Percentiles rank a stretch among this genome's conserved stretches.
These are phyloP conservation scores for Aspergillus eucalypticola DNA, from an alignment of 2,329 filamentous ascomycete genomes.

Conservation along the genomic window DNA sequence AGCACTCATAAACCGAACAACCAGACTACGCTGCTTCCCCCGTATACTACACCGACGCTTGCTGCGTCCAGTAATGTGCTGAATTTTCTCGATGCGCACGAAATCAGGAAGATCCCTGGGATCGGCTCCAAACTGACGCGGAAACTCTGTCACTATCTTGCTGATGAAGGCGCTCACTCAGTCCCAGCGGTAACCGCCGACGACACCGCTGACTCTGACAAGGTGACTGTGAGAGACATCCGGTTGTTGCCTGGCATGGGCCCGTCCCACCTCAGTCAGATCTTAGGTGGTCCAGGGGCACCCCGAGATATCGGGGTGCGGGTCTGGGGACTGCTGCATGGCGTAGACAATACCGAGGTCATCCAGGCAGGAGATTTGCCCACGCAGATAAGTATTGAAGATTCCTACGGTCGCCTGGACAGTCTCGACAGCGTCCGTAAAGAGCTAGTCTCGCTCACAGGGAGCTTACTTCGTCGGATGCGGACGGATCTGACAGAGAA, in stretches of 20 bases:
- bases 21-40: slow-evolving; percentile 79
- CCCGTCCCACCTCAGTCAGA: slow-evolving; percentile 63
- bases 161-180: neutral
- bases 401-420: slow-evolving; percentile 77
- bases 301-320: slow-evolving; percentile 70
- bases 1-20: slow-evolving; percentile 81
- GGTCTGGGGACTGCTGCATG: slow-evolving; percentile 78
- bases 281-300: slow-evolving; percentile 70
- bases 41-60: slow-evolving; percentile 46
- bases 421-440: slow-evolving; percentile 63
- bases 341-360: slow-evolving; percentile 74
- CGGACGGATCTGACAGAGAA: slow-evolving; percentile 68
- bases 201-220: slow-evolving; percentile 44
- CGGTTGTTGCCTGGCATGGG: slow-evolving; percentile 65
- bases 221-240: slow-evolving; percentile 66
- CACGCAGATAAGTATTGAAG: slow-evolving; percentile 89
- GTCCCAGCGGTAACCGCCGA: neutral
- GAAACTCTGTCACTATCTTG: slow-evolving; percentile 50
- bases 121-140: slow-evolving; percentile 79
- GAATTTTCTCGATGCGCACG: slow-evolving; percentile 72
- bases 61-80: slow-evolving; percentile 53
- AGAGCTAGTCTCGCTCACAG: slow-evolving; percentile 68
- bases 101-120: slow-evolving; percentile 79
- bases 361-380: slow-evolving; percentile 70
- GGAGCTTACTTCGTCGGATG: slow-evolving; percentile 75